Evolutionary conservation across 2,329 filamentous ascomycete species (phyloP), one percentile per base, ranked within the genome.

Genomic region (Phaeosphaeria sp.): DNA sequence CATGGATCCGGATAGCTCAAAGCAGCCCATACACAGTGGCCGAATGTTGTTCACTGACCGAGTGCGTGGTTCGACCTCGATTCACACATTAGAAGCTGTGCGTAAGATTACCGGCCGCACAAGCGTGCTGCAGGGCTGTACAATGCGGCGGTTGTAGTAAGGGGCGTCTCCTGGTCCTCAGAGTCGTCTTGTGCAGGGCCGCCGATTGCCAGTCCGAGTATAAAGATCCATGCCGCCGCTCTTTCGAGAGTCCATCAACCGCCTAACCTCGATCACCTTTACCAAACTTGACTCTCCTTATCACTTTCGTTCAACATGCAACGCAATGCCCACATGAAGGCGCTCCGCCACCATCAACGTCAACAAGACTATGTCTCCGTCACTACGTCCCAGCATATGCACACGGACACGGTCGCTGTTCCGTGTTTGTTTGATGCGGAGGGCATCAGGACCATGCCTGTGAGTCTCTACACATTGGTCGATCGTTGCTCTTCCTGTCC

Each of bases 371-470:
- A 20, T 25, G 15, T 17, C 39, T 18, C 49, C 22, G 39, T 20
- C 27, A 55, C 48, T 25, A 74, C 75, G 72, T 75, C 72, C 58
- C 65, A 68, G 30, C 64, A 67, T 39, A 57, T 52, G 50, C 63
- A 66, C 52, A 61, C 69, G 51, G 65, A 71, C 55, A 70, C 62
- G 43, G 56, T 69, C 46, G 56, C 67, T 24, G 57, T 72, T 49
- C 66, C 64, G 44, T 72, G 55, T 51, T 73, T 75, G 60, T 64
- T 71, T 51, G 67, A 72, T 24, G 59, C 59, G 22, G 69, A 72
- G 17, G 74, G 71, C 25, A 68, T 75, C 18, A 73, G 60, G 24
- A 75, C 67, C 20, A 69, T 77, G 66, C 75, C 75, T 11, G 74
- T 77, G 53, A 25, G 73, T 68, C n/a, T 36, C 22, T 20, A 25